Evolutionary conservation across 352 stramenopile genomes (phyloP).

Genomic region (Phytophthora capsici): DNA sequence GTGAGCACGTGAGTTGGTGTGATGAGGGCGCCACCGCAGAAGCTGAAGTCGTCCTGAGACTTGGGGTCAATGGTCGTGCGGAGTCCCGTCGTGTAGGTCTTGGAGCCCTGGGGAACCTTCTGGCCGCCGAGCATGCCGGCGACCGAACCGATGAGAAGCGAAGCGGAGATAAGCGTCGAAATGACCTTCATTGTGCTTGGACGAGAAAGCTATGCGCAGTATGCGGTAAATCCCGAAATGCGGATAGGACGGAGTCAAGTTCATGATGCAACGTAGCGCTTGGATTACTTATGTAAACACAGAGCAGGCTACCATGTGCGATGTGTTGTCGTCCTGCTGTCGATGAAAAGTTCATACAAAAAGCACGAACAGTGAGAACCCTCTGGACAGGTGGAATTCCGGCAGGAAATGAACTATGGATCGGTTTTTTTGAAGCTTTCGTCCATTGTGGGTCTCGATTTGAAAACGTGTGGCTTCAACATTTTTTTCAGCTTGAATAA

Average conservation of each 20-base stretch:
- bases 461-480: constrained; percentile 5
- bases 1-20: constrained; percentile 32
- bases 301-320: constrained; percentile 1
- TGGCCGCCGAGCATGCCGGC: constrained; percentile 42
- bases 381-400: constrained; percentile 17
- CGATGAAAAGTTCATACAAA: constrained; percentile 1
- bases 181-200: constrained; percentile 20
- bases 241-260: background rate
- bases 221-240: constrained; percentile 20
- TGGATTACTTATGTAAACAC: constrained; percentile 24
- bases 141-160: constrained; percentile 25
- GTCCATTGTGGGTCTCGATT: background rate
- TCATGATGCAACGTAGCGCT: constrained; percentile 6
- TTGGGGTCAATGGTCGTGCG: constrained; percentile 36
- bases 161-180: constrained; percentile 27
- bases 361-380: constrained; percentile 2
- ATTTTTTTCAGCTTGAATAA: constrained; percentile 3
- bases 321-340: constrained; percentile 19
- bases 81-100: constrained; percentile 51
- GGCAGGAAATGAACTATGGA: constrained; percentile 12
- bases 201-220: constrained; percentile 18
- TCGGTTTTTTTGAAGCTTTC: background rate
- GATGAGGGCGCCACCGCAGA: constrained; percentile 33
- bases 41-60: constrained; percentile 21
- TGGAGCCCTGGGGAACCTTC: constrained; percentile 37